Conservation (phyloP, 768 basidiomycete species). For the Mycena metata region DNA sequence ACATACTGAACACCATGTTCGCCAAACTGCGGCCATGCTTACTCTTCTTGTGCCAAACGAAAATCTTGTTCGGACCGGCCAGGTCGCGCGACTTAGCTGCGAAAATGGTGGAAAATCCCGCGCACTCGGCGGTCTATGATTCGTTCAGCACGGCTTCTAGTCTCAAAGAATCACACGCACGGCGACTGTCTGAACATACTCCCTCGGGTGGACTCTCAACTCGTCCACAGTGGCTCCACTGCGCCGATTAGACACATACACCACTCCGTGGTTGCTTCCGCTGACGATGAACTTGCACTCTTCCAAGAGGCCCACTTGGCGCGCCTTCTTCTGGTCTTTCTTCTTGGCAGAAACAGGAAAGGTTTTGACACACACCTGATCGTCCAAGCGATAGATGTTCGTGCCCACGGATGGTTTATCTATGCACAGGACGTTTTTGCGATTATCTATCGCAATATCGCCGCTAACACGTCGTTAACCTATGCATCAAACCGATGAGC, state of each 20-base stretch:
- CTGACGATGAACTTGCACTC: constrained; percentile 27
- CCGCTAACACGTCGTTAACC: constrained; percentile 23
- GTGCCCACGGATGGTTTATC: constrained; percentile 27
- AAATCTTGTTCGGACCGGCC: constrained; percentile 21
- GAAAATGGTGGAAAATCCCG: constrained; percentile 26
- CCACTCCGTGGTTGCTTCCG: constrained; percentile 39
- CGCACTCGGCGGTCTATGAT: constrained; percentile 26
- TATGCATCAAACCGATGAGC: constrained; percentile 4
- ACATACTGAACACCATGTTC: neutral
- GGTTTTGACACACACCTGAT: constrained; percentile 24
- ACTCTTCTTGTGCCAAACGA: constrained; percentile 26
- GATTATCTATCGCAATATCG: constrained; percentile 24
- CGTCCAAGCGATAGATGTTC: constrained; percentile 27
- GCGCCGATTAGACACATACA: constrained; percentile 35
- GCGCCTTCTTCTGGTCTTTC: constrained; percentile 15
- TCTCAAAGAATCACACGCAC: constrained; percentile 23
- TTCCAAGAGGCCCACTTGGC: constrained; percentile 33
- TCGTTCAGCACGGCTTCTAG: constrained; percentile 11
- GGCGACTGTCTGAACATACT: constrained; percentile 33
- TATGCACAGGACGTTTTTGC: constrained; percentile 25
- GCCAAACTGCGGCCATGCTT: constrained; percentile 21
- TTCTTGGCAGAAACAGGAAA: constrained; percentile 32
- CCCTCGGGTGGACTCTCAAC: constrained; percentile 29
- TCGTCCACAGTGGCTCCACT: constrained; percentile 24
- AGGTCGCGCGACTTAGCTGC: constrained; percentile 29